These are phyloP conservation scores for Paradendryphiella salina DNA, from an alignment of 2,329 filamentous ascomycete species.

Conservation along the genomic window DNA sequence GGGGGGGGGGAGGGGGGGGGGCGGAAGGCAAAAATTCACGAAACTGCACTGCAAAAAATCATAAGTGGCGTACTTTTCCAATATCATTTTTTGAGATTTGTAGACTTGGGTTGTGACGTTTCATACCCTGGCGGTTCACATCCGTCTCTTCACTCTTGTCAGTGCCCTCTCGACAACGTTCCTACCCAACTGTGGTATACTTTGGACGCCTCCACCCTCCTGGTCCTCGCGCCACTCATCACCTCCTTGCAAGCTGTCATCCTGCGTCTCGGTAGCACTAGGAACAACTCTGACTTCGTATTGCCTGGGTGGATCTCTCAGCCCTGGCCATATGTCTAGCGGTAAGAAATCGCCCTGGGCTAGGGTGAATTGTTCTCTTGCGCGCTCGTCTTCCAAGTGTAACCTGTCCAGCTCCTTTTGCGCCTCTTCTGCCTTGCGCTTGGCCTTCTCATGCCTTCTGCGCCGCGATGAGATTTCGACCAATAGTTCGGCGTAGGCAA, in stretches of 20 bases:
- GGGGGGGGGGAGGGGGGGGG: neutral
- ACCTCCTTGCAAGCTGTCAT: constrained; percentile 9
- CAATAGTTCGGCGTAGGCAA: constrained; percentile 81
- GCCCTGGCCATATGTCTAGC: constrained; percentile 79
- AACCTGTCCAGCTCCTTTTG: constrained; percentile 75
- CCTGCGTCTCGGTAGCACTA: constrained; percentile 19
- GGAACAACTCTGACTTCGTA: constrained; percentile 41
- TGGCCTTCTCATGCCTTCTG: constrained; percentile 72
- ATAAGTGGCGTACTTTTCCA: neutral
- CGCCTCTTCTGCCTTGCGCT: constrained; percentile 75
- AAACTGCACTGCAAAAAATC: neutral
- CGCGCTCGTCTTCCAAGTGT: constrained; percentile 69
- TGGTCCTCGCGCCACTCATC: constrained; percentile 20
- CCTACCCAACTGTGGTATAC: constrained; percentile 42
- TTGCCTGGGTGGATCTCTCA: constrained; percentile 40
- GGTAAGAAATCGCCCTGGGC: constrained; percentile 87
- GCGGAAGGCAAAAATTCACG: neutral
- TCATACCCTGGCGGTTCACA: constrained; percentile 20
- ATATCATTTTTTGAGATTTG: neutral
- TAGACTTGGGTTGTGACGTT: neutral
- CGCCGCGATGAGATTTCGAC: constrained; percentile 80
- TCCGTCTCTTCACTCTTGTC: constrained; percentile 43
- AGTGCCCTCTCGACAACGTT: constrained; percentile 44
- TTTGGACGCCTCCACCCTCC: constrained; percentile 27
- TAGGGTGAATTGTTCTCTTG: constrained; percentile 76